These are phyloP conservation scores for Polychaeton citri DNA, from an alignment of 2,329 filamentous ascomycete species.

Conservation along the genomic window DNA sequence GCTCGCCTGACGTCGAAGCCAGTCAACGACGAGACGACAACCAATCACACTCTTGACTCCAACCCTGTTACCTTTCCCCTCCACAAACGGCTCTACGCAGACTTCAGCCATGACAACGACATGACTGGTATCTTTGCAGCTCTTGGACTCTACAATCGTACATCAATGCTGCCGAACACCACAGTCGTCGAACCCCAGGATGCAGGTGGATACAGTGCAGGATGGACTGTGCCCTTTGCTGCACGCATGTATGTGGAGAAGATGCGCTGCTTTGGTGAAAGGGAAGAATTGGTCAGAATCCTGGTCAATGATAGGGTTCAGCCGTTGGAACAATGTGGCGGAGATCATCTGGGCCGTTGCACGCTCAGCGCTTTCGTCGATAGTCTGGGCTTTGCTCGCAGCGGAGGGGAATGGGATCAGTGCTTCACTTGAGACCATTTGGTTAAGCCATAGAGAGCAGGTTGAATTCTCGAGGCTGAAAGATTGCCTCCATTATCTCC, in stretches of 20 bases:
- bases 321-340: conserved; percentile 54
- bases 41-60: conserved; percentile 63
- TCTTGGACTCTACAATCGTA: conserved; percentile 53
- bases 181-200: conserved; percentile 36
- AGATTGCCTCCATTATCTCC: too few species aligned
- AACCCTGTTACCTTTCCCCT: conserved; percentile 61
- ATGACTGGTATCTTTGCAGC: conserved; percentile 67
- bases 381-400: conserved; percentile 58
- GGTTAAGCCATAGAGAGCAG: too few species aligned
- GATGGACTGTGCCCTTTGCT: conserved; percentile 73
- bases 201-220: conserved; percentile 56
- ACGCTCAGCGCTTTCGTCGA: conserved; percentile 56
- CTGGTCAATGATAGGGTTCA: conserved; percentile 76
- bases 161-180: conserved; percentile 24
- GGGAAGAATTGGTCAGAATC: conserved; percentile 62
- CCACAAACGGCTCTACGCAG: conserved; percentile 55
- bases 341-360: conserved; percentile 60
- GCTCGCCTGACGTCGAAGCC: conserved; percentile 58
- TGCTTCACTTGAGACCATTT: conserved; percentile 37
- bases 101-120: conserved; percentile 86
- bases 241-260: conserved; percentile 78
- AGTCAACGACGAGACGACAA: conserved; percentile 60
- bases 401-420: conserved; percentile 58
- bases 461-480: too few species aligned
- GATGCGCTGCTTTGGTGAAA: conserved; percentile 50